These are phyloP conservation scores for Calamus simplicifolius DNA, from an alignment of 176 grass and related monocot genomes.

Conservation along the genomic window DNA sequence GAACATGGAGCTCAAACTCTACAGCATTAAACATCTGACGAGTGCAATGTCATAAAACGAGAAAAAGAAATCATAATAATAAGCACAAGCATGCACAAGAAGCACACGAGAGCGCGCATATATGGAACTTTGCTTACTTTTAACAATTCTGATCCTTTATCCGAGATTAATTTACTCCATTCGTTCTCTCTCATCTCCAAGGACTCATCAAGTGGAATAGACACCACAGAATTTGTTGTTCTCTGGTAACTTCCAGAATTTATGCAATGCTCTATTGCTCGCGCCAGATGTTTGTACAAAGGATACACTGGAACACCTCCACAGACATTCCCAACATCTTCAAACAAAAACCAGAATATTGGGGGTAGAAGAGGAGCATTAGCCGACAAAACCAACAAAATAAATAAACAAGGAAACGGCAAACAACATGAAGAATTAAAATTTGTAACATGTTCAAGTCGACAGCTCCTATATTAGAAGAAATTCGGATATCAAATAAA, in stretches of 20 bases:
- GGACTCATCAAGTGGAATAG: constrained; percentile 19
- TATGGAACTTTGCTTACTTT: constrained; percentile 22
- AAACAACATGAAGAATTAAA: no score
- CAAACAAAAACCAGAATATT: neutral
- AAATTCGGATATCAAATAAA: no score
- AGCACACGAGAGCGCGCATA: neutral
- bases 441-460: no score
- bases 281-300: constrained; percentile 44
- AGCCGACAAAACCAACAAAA: neutral
- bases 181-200: constrained; percentile 27
- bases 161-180: constrained; percentile 38
- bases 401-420: neutral
- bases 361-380: neutral
- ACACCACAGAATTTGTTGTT: constrained; percentile 1
- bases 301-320: constrained; percentile 34
- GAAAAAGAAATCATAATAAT: constrained; percentile 6
- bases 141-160: constrained; percentile 41
- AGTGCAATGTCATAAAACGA: neutral
- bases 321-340: constrained; percentile 12
- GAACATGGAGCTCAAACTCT: constrained; percentile 77
- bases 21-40: constrained; percentile 46
- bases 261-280: constrained; percentile 20
- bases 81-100: constrained; percentile 1
- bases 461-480: no score
- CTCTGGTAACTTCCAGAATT: constrained; percentile 26